Evolutionary conservation across 2,329 filamentous ascomycete genomes (phyloP).

Genomic region (Fusarium sp.): DNA sequence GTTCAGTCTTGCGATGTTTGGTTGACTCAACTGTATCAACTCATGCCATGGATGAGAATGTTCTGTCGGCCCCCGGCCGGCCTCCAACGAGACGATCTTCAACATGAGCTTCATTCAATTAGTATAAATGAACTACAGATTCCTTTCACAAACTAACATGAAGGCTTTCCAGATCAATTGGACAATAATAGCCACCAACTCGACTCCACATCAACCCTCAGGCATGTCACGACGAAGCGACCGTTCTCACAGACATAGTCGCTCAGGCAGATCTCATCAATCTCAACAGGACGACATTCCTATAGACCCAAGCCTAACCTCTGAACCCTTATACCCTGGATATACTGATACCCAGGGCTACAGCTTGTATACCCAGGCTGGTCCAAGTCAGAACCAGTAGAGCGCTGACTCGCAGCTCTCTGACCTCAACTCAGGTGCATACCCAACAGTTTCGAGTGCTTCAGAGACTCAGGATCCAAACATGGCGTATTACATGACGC

Average conservation of each 20-base stretch:
- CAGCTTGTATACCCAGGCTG: constrained; percentile 13
- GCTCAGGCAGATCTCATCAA: constrained; percentile 15
- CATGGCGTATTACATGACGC: constrained; percentile 6
- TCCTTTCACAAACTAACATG: background rate
- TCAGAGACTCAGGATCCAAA: constrained; percentile 27
- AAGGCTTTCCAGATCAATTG: background rate
- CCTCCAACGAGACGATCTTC: background rate
- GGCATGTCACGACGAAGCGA: constrained; percentile 32
- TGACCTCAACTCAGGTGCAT: constrained; percentile 14
- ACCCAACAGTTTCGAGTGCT: constrained; percentile 5
- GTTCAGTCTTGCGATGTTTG: background rate
- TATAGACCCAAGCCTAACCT: constrained; percentile 13
- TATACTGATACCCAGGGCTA: background rate
- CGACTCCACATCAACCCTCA: background rate
- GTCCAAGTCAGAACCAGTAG: constrained; percentile 39
- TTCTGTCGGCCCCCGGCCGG: constrained; percentile 12
- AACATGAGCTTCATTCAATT: background rate
- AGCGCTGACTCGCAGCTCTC: constrained; percentile 18
- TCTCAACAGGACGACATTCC: constrained; percentile 20
- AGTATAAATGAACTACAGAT: background rate
- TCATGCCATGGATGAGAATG: background rate
- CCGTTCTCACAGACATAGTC: constrained; percentile 21
- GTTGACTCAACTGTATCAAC: background rate
- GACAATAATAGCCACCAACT: too few species aligned
- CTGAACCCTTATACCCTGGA: background rate